phyloP scores from a whole-genome alignment of 805 yeast genomes.

The Blastobotrys americana region DNA sequence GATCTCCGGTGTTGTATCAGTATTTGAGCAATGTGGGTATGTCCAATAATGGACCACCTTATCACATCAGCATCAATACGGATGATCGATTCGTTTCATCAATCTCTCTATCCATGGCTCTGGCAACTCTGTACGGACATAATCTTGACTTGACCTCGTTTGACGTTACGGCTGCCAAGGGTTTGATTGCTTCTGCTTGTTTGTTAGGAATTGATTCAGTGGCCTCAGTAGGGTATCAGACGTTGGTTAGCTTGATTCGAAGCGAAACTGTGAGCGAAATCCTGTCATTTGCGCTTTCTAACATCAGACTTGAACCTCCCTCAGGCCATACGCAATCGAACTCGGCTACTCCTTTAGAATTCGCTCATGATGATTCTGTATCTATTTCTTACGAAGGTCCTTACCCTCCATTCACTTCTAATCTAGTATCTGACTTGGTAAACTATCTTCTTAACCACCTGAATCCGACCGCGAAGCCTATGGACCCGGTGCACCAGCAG shows the following conservation, averaged over 20 bases:
- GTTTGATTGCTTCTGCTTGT: constrained; percentile 26
- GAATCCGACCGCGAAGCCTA: constrained; percentile 4
- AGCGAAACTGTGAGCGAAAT: constrained; percentile 19
- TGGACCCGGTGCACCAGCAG: constrained; percentile 13
- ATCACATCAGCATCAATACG: constrained; percentile 19
- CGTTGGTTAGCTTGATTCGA: constrained; percentile 12
- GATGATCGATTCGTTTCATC: constrained; percentile 24
- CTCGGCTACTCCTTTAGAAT: background rate
- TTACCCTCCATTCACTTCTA: constrained; percentile 27
- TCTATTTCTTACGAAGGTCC: constrained; percentile 23
- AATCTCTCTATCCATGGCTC: constrained; percentile 25
- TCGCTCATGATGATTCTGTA: constrained; percentile 13
- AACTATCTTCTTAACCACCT: constrained; percentile 18
- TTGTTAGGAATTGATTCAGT: constrained; percentile 26
- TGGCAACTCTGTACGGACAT: constrained; percentile 30
- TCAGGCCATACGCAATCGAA: constrained; percentile 3
- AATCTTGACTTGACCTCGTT: constrained; percentile 16
- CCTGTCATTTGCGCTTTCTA: constrained; percentile 21
- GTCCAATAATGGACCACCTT: constrained; percentile 25
- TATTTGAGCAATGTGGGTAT: constrained; percentile 15
- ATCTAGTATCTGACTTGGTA: constrained; percentile 19
- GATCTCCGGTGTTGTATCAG: constrained; percentile 28
- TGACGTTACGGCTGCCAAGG: constrained; percentile 22
- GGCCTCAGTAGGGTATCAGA: constrained; percentile 21
- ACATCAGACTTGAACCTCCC: no score